Percentiles rank a stretch among this genome's conserved stretches.
These are phyloP conservation scores for Phytophthora crassamura DNA, from an alignment of 352 stramenopile species.

Conservation along the genomic window DNA sequence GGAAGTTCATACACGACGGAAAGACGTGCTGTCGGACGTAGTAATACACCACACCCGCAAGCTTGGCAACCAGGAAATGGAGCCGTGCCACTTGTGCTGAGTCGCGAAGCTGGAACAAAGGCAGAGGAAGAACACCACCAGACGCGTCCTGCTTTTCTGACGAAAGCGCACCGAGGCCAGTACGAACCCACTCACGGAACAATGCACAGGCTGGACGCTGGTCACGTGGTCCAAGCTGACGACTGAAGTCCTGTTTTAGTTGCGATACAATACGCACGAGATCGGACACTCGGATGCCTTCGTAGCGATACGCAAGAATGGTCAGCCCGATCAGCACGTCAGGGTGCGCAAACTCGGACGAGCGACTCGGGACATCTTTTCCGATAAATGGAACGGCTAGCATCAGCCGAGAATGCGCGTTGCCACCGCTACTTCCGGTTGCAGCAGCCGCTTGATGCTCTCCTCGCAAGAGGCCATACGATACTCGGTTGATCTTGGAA, in stretches of 20 bases:
- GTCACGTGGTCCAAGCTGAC: conserved; percentile 82
- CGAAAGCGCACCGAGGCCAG: conserved; percentile 46
- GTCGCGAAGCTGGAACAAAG: conserved; percentile 98
- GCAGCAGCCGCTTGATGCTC: conserved; percentile 60
- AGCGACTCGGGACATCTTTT: conserved; percentile 98
- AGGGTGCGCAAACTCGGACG: conserved; percentile 99
- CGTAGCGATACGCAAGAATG: conserved; percentile 92
- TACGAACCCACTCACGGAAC: conserved; percentile 81
- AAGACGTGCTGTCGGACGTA: conserved; percentile 99
- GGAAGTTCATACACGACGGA: conserved; percentile 99
- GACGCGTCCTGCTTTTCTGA: conserved; percentile 38
- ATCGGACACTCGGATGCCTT: conserved; percentile 88
- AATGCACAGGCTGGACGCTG: conserved; percentile 78
- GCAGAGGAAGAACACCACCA: conserved; percentile 90
- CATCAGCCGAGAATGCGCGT: conserved; percentile 96
- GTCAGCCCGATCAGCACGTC: conserved; percentile 96
- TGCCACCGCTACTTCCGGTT: conserved; percentile 69
- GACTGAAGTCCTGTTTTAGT: conserved; percentile 89
- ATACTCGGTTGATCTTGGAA: conserved; percentile 99
- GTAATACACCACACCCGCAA: conserved; percentile 96
- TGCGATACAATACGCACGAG: conserved; percentile 88
- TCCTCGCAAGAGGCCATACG: conserved; percentile 95
- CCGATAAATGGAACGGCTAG: conserved; percentile 99
- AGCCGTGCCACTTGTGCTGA: conserved; percentile 95
- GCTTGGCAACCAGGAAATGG: conserved; percentile 94